Base-by-base conservation (phyloP, 2,329 filamentous ascomycete species). In the Aspergillus neotritici region DNA sequence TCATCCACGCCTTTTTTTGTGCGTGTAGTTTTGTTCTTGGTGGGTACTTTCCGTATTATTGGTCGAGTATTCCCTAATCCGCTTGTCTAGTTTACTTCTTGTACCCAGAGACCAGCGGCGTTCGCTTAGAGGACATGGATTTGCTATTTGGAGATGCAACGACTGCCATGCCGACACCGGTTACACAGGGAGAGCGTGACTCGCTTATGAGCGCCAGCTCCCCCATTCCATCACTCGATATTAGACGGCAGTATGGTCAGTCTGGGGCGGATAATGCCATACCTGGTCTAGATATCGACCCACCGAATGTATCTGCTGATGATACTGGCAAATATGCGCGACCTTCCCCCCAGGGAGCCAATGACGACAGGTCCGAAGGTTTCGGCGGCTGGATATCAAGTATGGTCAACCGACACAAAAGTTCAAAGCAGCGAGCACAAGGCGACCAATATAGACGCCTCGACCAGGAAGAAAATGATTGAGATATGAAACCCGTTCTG, bases 51-150 rank as follows among this genome's bases (percentile, higher is more conserved):
- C 33, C n/a, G 29, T 37, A 8, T n/a, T 5, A 32, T 16, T 28
- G 30, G 5, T 5, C 11, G 5, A 13, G 28, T 28, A 15, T n/a
- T 21, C 41, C 41, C 39, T 46, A 16, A 46, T 48, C 42, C 41
- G 46, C 63, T 32, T 16, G 4, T 17, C 9, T 51, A 96, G 93
- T 98, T 6, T 98, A 91, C 70, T 97, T 97, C 69, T 80, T 95
- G 54, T 98, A 97, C 65, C 93, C 93, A 25, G 93, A 98, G 68
- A 98, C 93, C 0, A 93, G 90, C 54, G 94, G 94, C 57, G 83
- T 98, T 45, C 84, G 90, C 44, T 77, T 98, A 39, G 93, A 98
- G 69, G 93, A 98, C 55, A 98, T 98, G 93, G 87, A 94, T 63
- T 78, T 82, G 3, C 71, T 98, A 12, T 98, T 98, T 60, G 93